These are phyloP conservation scores for Chaetothyriales sp. DNA, from an alignment of 2,329 filamentous ascomycete genomes.

Conservation along the genomic window DNA sequence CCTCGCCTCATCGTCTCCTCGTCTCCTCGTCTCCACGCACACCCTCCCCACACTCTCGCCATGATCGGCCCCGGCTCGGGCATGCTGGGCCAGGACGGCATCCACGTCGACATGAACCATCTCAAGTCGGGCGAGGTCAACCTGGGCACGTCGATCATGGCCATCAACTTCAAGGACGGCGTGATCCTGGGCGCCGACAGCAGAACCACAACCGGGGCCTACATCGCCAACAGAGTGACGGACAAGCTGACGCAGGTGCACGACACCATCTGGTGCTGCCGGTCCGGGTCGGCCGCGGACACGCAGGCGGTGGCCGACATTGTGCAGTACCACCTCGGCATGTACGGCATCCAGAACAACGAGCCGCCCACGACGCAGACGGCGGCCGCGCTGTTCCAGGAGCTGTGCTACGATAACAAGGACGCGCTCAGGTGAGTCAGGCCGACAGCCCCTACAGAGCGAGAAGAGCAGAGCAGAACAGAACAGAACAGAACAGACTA, in stretches of 20 bases:
- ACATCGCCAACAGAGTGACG: slow-evolving; percentile 97
- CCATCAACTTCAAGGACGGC: slow-evolving; percentile 95
- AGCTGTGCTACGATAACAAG: slow-evolving; percentile 97
- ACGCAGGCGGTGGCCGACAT: slow-evolving; percentile 97
- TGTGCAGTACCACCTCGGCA: slow-evolving; percentile 86
- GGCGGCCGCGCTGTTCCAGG: slow-evolving; percentile 90
- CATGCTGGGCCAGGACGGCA: slow-evolving; percentile 59
- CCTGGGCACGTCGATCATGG: slow-evolving; percentile 98
- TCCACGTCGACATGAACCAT: slow-evolving; percentile 97
- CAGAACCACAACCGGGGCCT: slow-evolving; percentile 90
- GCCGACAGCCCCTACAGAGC: neutral
- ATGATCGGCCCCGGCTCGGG: slow-evolving; percentile 32
- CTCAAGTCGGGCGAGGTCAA: slow-evolving; percentile 99
- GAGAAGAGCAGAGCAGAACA: neutral
- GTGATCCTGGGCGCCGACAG: slow-evolving; percentile 96
- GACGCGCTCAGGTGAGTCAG: slow-evolving; percentile 63
- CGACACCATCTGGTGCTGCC: slow-evolving; percentile 99
- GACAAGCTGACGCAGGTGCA: slow-evolving; percentile 98
- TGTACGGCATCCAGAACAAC: slow-evolving; percentile 83
- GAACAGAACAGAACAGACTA: too few relatives aligned
- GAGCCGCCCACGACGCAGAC: slow-evolving; percentile 88
- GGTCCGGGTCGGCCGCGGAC: slow-evolving; percentile 91
- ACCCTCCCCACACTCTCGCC: slow-evolving; percentile 8
- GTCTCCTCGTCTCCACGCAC: neutral
- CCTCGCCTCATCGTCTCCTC: neutral